Percentiles rank a stretch among this genome's conserved stretches.
Conservation (phyloP, 1,139 yeast species). For the Candida labiduridarum region DNA sequence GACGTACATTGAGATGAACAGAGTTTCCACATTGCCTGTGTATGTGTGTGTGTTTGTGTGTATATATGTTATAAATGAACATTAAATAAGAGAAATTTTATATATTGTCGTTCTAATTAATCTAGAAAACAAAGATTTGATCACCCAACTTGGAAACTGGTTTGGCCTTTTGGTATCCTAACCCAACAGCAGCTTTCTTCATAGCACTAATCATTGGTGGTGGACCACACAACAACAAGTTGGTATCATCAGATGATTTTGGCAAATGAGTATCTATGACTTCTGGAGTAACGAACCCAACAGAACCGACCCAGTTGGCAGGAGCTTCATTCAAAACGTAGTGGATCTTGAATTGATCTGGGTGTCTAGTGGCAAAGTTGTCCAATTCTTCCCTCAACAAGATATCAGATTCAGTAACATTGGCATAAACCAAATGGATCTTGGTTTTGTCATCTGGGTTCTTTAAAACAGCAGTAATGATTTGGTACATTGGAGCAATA, state of each 20-base stretch:
- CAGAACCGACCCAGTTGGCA: conserved; percentile 48
- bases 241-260: conserved; percentile 59
- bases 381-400: conserved; percentile 79
- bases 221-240: conserved; percentile 90
- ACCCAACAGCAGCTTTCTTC: conserved; percentile 77
- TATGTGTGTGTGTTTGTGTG: no score
- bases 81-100: background rate
- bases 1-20: no score
- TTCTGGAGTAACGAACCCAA: conserved; percentile 77
- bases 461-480: conserved; percentile 66
- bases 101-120: background rate
- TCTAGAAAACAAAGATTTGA: conserved; percentile 82
- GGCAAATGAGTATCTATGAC: conserved; percentile 60
- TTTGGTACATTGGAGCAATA: conserved; percentile 91
- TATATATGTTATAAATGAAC: no score
- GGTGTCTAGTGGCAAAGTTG: conserved; percentile 58
- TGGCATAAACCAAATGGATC: conserved; percentile 79
- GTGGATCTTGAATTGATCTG: conserved; percentile 74
- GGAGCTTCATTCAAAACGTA: conserved; percentile 79
- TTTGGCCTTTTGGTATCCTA: conserved; percentile 86
- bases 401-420: conserved; percentile 74
- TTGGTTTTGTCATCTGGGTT: conserved; percentile 86
- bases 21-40: no score
- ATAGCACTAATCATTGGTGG: conserved; percentile 82
- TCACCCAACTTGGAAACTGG: conserved; percentile 92